Percentiles rank a stretch among this genome's conserved stretches.
phyloP scores from a whole-genome alignment of 441 rosid species.

The Geranium incanum region DNA sequence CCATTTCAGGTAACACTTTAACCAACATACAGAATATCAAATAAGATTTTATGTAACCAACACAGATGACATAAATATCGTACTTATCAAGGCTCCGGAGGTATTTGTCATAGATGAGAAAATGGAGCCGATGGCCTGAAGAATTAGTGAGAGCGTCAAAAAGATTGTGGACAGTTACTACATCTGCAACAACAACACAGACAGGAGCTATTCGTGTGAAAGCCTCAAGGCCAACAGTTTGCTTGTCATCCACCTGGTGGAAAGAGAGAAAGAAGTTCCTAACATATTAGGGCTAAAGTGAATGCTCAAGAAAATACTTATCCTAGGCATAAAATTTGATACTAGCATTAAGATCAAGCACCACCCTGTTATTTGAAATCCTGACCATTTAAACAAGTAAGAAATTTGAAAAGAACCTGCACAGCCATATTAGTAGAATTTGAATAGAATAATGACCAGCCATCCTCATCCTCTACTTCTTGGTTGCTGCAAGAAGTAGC shows the following conservation, averaged over 20 bases:
- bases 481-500: constrained; percentile 31
- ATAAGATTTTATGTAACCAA: constrained; percentile 13
- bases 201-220: constrained; percentile 83
- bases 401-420: constrained; percentile 40
- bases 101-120: constrained; percentile 79
- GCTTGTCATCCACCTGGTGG: constrained; percentile 65
- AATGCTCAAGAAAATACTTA: constrained; percentile 1
- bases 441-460: constrained; percentile 63
- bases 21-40: background rate
- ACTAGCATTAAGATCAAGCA: background rate
- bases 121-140: constrained; percentile 64
- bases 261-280: constrained; percentile 8
- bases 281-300: background rate
- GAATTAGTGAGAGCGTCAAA: constrained; percentile 72
- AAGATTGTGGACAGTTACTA: constrained; percentile 72
- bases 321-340: background rate
- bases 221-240: constrained; percentile 71
- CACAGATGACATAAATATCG: constrained; percentile 24
- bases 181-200: constrained; percentile 72
- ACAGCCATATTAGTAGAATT: constrained; percentile 69
- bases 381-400: constrained; percentile 7
- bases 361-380: background rate
- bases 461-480: constrained; percentile 62
- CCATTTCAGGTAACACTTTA: background rate
- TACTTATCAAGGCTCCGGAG: constrained; percentile 82